Base-by-base conservation (phyloP, 1,284 basidiomycete species). In the Pseudozyma sp. region DNA sequence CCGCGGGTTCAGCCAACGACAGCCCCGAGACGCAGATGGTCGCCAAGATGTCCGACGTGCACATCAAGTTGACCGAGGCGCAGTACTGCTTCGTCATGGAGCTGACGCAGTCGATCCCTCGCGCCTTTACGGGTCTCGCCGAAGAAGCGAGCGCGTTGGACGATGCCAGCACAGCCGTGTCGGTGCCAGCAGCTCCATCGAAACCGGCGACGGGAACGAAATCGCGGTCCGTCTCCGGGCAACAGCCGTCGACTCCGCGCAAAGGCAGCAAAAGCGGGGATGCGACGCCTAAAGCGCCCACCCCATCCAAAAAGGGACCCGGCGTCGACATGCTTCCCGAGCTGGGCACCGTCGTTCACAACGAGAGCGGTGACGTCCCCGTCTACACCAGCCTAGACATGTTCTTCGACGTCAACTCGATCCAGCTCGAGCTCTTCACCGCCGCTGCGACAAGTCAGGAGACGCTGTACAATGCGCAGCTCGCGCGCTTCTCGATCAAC, bases 341-440 rank as follows among this genome's bases (percentile, higher is more conserved):
- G 74, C 81, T 88, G 4, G 82, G 86, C 9, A 75, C 76, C 2
- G 81, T 86, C 5, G 80, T 85, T 7, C 75, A 78, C 51, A 67
- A 64, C n/a, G 68, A 68, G 10, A 65, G 77, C 16, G 67, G 75
- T 31, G 63, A 69, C 34, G 58, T 58, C 2, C 54, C 56, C 9
- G 70, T 79, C 5, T 46, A 85, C 81, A 60, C 90, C 1, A 88
- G 89, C 0, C 57, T 96, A 39, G 94, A 97, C 82, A 83, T 97
- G 49, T 88, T 91, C 16, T 90, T 98, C 69, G 88, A 88, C 8
- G 87, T 97, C 61, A 87, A 89, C 47, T 87, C 90, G 1, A 89
- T 98, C 76, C 92, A 92, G 78, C 87, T 99, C n/a, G 94, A 97
- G 82, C 87, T 99, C n/a, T 99, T 94, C 84, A 93, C 92, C 61